Base-by-base conservation (phyloP, 352 stramenopile species). In the Pythium periplocum region DNA sequence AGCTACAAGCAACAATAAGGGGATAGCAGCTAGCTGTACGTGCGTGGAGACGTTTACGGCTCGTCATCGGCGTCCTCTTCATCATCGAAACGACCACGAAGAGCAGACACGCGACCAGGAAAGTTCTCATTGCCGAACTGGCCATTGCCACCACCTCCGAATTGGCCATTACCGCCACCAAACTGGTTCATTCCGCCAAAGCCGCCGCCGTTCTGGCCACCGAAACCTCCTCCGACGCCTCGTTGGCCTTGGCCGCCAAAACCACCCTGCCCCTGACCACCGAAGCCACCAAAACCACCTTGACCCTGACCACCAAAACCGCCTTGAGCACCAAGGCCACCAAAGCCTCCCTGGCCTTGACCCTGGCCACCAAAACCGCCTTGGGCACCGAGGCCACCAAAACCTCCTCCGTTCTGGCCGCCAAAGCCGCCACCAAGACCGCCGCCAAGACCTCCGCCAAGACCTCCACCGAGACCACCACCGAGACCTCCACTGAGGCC, bases 351-450 rank as follows among this genome's bases (percentile, higher is more conserved):
- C n/a, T n/a, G n/a, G n/a, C n/a, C n/a, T n/a, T n/a, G n/a, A n/a
- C n/a, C n/a, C n/a, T n/a, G 17, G 35, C 45, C 45, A n/a, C 52
- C 52, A 48, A 12, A 6, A 43, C 47, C 47, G 34, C 32, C 32
- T 11, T 39, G 5, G 26, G 34, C 52, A 31, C 52, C 45, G 37
- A 33, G 7, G 33, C 44, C 44, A 41, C 44, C 52, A 30, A 49
- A 9, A 7, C 53, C 53, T 32, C 35, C 53, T 38, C 50, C 50
- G 34, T 33, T 33, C 31, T 48, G 39, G 4, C 53, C 53, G 35
- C 53, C 53, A 48, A 49, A 33, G 11, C 42, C 33, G 0, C 48
- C 48, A 8, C 3, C 8, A 10, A 9, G 35, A 26, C 35, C 48
- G 6, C 26, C 32, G 43, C 51, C 51, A 11, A 50, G 34, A 3